Evolutionary conservation across 148 eudicot genomes (phyloP), one percentile per base, ranked within the genome.

Genomic region (Rhododendron simsii): DNA sequence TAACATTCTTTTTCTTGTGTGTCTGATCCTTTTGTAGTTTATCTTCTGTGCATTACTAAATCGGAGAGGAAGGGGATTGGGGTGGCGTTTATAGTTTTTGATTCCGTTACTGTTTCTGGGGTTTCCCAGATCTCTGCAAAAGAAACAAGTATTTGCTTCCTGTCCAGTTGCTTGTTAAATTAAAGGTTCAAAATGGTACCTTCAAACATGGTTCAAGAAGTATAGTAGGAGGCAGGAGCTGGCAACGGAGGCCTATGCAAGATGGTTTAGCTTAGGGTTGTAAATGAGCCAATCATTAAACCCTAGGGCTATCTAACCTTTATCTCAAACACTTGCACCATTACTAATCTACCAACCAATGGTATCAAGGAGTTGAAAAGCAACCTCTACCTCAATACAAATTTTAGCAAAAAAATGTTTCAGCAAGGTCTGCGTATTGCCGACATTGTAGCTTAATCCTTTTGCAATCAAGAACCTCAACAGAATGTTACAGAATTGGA

Each of bases 41-140:
- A 23, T 59, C 23, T 81, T 80, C 11, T 28, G 39, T 63, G 61
- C 44, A 23, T 77, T 77, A 77, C 14, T 77, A n/a, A 77, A 21
- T 28, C 20, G n/a, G 59, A n/a, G 33, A 48, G 85, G 61, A 7
- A 45, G 35, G 23, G 12, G 7, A 44, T 33, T 50, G 47, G 39
- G 76, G 7, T 30, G 76, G 37, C 39, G 3, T 30, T 5, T 84
- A 50, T 33, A 73, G 67, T 61, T 67, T 21, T 37, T 21, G 35
- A 82, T 59, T 82, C 18, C 3, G 7, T 63, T 39, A 12, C 37
- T 39, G 75, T 61, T 63, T 82, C n/a, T 82, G 35, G 63, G 84
- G 21, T 82, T 59, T 37, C 39, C 74, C 74, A 61, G 84, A 61
- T 53, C 16, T 81, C 45, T 81, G 73, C 67, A 81, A 81, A 59